Evolutionary conservation across 1,284 basidiomycete species (phyloP).

Genomic region (Amylostereum chailletii): DNA sequence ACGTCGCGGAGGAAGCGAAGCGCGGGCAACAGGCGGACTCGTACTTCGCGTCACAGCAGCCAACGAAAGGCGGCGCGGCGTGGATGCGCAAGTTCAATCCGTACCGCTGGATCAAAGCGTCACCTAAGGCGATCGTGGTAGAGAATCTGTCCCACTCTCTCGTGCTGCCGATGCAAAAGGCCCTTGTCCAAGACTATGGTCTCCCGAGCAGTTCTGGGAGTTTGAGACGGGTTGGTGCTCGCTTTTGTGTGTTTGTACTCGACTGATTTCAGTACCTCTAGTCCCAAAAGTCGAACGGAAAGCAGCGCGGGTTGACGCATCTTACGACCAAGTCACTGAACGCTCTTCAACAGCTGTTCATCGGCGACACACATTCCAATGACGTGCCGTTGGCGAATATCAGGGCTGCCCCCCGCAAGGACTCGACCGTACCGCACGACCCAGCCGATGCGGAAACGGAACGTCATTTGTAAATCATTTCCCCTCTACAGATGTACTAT

Average conservation of each 20-base stretch:
- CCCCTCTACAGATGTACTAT: background rate
- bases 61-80: conserved; percentile 39
- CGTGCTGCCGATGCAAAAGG: conserved; percentile 70
- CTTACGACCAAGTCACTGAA: conserved; percentile 49
- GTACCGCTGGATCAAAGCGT: conserved; percentile 73
- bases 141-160: conserved; percentile 65
- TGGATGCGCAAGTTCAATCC: conserved; percentile 85
- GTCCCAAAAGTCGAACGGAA: background rate
- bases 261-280: background rate
- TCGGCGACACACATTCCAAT: conserved; percentile 46
- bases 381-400: conserved; percentile 59
- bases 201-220: conserved; percentile 25
- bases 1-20: conserved; percentile 89
- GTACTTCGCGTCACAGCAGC: conserved; percentile 52
- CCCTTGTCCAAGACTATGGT: conserved; percentile 55
- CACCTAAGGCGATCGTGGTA: conserved; percentile 67
- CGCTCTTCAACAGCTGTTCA: conserved; percentile 57
- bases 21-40: conserved; percentile 72
- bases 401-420: conserved; percentile 35
- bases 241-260: background rate
- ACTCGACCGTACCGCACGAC: conserved; percentile 26
- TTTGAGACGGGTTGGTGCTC: conserved; percentile 15
- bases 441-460: conserved; percentile 57
- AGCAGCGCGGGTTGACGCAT: conserved; percentile 28
- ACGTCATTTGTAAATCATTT: conserved; percentile 51